phyloP scores from a whole-genome alignment of 2,329 filamentous ascomycete species.

The Aureobasidium uvarum region DNA sequence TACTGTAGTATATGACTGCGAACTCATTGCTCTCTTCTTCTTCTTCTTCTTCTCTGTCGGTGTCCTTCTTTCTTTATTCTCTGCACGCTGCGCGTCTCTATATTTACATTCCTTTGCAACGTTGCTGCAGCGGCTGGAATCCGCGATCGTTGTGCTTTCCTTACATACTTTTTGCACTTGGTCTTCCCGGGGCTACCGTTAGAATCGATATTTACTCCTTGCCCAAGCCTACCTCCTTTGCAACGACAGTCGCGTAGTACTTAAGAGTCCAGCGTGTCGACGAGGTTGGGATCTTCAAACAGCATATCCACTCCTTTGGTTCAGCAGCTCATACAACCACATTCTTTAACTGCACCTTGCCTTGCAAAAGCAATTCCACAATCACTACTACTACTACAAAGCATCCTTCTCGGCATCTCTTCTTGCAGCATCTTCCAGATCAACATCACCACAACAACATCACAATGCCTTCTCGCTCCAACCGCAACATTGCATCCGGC shows the following conservation, averaged over 20 bases:
- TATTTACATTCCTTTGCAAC: conserved; percentile 27
- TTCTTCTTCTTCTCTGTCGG: background rate
- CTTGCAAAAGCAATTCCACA: conserved; percentile 24
- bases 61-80: background rate
- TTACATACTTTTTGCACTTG: conserved; percentile 25
- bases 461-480: conserved; percentile 24
- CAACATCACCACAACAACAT: background rate
- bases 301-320: conserved; percentile 25
- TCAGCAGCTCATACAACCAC: conserved; percentile 22
- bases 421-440: conserved; percentile 15
- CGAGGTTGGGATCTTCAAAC: conserved; percentile 26
- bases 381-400: conserved; percentile 21
- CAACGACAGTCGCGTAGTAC: conserved; percentile 27
- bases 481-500: conserved; percentile 28
- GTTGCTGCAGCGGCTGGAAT: conserved; percentile 27
- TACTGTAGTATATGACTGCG: background rate
- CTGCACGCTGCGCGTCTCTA: conserved; percentile 23
- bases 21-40: background rate
- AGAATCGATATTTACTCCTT: conserved; percentile 30
- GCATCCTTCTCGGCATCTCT: conserved; percentile 7
- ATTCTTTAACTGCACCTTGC: conserved; percentile 25
- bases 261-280: conserved; percentile 21
- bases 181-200: conserved; percentile 25
- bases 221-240: conserved; percentile 29
- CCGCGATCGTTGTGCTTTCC: conserved; percentile 21